These are phyloP conservation scores for Brachypodium distachyon DNA, from an alignment of 202 grass and related monocot species.

Conservation along the genomic window DNA sequence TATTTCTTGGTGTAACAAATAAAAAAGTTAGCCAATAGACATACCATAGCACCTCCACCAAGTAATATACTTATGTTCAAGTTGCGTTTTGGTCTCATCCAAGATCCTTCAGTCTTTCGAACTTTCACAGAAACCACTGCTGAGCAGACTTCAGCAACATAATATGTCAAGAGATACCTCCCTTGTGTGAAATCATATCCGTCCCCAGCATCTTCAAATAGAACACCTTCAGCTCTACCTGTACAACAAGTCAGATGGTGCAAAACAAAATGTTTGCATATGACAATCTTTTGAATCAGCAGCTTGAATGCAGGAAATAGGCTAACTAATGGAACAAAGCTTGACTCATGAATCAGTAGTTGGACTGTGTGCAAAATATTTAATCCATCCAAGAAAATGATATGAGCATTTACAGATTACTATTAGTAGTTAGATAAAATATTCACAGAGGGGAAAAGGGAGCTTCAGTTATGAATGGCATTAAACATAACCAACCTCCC, in stretches of 20 bases:
- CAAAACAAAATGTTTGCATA: background rate
- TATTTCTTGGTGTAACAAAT: background rate
- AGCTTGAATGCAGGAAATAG: background rate
- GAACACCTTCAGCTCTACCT: conserved; percentile 86
- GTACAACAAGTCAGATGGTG: conserved; percentile 7
- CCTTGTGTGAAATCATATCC: conserved; percentile 74
- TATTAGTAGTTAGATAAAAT: background rate
- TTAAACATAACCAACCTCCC: background rate
- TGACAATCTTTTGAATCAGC: background rate
- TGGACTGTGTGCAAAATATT: background rate
- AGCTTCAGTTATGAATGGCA: background rate
- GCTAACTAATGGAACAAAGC: background rate
- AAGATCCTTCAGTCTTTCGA: conserved; percentile 60
- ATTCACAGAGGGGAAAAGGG: background rate
- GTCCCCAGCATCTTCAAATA: conserved; percentile 90
- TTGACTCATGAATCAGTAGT: background rate
- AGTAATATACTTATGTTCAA: conserved; percentile 68
- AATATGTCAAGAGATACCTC: conserved; percentile 71
- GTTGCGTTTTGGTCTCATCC: conserved; percentile 51
- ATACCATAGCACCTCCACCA: conserved; percentile 81
- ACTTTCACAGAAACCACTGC: conserved; percentile 58
- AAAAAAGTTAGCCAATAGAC: conserved; percentile 2
- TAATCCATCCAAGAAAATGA: conserved; percentile 6
- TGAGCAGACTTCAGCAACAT: conserved; percentile 54
- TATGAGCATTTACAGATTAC: background rate